Evolutionary conservation across 192 early-diverging fungal species (phyloP).

Genomic region (Coemansia sp.): DNA sequence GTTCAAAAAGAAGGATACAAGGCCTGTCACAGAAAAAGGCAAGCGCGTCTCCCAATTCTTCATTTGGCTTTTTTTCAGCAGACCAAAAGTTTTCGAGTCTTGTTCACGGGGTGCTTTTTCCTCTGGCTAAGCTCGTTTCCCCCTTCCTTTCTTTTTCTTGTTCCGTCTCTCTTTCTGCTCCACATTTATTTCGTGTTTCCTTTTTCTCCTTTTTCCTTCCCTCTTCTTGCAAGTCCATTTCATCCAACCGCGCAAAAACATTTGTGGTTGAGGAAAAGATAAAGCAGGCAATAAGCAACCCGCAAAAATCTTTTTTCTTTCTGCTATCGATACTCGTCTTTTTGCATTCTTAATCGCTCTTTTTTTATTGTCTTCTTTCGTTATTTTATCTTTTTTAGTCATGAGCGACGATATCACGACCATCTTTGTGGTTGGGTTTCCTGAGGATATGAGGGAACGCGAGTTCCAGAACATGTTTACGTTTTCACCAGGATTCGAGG

Average conservation of each 20-base stretch:
- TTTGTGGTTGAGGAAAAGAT: not conserved
- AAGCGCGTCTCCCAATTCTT: no score
- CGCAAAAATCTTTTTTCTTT: not conserved
- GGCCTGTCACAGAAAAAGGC: no score
- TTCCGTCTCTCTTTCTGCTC: constrained; percentile 6
- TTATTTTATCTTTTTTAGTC: constrained; percentile 14
- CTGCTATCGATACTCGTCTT: constrained; percentile 3
- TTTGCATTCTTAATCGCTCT: constrained; percentile 12
- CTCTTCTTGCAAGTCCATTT: constrained; percentile 4
- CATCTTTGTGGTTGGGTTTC: constrained; percentile 99
- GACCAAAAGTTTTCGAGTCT: not conserved
- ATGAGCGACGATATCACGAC: constrained; percentile 91
- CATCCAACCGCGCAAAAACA: not conserved
- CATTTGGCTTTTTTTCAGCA: no score
- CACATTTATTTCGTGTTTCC: constrained; percentile 11
- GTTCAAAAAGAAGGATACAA: no score
- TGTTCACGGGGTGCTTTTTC: not conserved
- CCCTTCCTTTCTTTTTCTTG: not conserved
- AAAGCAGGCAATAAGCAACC: not conserved
- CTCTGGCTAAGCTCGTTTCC: not conserved
- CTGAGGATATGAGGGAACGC: constrained; percentile 97
- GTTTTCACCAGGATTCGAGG: constrained; percentile 96
- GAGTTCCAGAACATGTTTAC: constrained; percentile 99
- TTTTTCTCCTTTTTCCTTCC: constrained; percentile 7
- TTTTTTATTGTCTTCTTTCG: constrained; percentile 16